A percentile compares a stretch with the other conserved stretches of the same genome.
These are phyloP conservation scores for Colletotrichum eleusines DNA, from an alignment of 2,329 filamentous ascomycete genomes.

Conservation along the genomic window DNA sequence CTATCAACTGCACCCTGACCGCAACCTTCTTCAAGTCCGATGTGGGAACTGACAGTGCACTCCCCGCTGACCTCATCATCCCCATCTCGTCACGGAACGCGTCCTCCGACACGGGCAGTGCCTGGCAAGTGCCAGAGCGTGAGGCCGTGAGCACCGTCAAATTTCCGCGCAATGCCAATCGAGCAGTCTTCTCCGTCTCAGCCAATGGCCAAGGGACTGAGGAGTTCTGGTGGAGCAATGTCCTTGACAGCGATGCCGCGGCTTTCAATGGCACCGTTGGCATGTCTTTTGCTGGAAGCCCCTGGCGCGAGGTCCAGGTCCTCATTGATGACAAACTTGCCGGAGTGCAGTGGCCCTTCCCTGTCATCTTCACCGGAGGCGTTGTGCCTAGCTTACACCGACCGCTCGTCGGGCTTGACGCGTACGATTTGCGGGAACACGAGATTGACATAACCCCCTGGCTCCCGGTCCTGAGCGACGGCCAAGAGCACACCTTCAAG, in stretches of 20 bases:
- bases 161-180: conserved; percentile 75
- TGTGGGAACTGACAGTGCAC: conserved; percentile 53
- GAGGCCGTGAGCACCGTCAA: conserved; percentile 68
- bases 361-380: conserved; percentile 85
- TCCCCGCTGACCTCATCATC: conserved; percentile 74
- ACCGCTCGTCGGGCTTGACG: conserved; percentile 81
- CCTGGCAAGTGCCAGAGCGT: conserved; percentile 74
- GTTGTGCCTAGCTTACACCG: conserved; percentile 82
- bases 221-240: conserved; percentile 90
- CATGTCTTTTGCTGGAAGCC: conserved; percentile 73
- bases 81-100: conserved; percentile 71
- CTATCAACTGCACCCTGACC: conserved; percentile 80
- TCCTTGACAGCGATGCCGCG: conserved; percentile 70
- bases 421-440: conserved; percentile 82
- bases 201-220: conserved; percentile 81
- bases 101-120: conserved; percentile 66
- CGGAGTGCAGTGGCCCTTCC: conserved; percentile 85
- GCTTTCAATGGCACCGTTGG: conserved; percentile 70
- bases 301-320: conserved; percentile 84
- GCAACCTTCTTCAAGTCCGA: conserved; percentile 75
- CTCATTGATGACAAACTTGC: conserved; percentile 79
- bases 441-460: conserved; percentile 87
- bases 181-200: conserved; percentile 80
- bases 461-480: conserved; percentile 77
- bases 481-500: conserved; percentile 72